Conservation (phyloP, 306 rosid species). For the Lotus japonicus region DNA sequence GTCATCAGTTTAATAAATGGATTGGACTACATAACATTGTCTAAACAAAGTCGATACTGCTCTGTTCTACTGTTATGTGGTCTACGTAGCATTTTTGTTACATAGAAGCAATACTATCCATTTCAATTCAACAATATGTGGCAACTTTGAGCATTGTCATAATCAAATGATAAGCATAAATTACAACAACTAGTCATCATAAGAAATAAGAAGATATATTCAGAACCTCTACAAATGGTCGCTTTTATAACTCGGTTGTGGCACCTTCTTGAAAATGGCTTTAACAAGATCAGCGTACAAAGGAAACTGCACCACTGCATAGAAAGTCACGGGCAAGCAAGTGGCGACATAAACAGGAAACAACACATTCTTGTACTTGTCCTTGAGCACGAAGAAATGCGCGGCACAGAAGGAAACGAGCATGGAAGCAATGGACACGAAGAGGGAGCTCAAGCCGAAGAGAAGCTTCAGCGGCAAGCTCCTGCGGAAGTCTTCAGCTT, state of each 20-base stretch:
- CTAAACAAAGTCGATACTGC: too few species aligned
- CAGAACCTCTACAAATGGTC: neutral
- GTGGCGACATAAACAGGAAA: constrained; percentile 30
- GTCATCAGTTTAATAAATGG: too few species aligned
- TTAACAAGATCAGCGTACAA: constrained; percentile 37
- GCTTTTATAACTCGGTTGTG: neutral
- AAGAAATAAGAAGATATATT: too few species aligned
- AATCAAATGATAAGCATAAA: neutral
- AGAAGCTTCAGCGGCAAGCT: constrained; percentile 38
- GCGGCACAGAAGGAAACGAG: constrained; percentile 40
- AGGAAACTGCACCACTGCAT: constrained; percentile 39
- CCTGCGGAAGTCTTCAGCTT: constrained; percentile 29
- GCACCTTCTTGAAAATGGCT: constrained; percentile 21
- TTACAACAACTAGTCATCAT: neutral
- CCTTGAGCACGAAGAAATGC: constrained; percentile 34
- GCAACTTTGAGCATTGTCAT: neutral
- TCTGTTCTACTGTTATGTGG: too few species aligned
- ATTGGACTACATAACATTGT: too few species aligned
- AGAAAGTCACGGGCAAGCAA: constrained; percentile 37
- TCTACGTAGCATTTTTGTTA: too few species aligned
- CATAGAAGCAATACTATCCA: neutral
- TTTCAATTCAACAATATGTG: neutral
- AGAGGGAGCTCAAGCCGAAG: constrained; percentile 36
- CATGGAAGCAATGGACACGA: constrained; percentile 41
- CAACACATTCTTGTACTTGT: constrained; percentile 12